A percentile compares a stretch with the other conserved stretches of the same genome.
These are phyloP conservation scores for Nothophytophthora sp. DNA, from an alignment of 352 stramenopile species.

Conservation along the genomic window DNA sequence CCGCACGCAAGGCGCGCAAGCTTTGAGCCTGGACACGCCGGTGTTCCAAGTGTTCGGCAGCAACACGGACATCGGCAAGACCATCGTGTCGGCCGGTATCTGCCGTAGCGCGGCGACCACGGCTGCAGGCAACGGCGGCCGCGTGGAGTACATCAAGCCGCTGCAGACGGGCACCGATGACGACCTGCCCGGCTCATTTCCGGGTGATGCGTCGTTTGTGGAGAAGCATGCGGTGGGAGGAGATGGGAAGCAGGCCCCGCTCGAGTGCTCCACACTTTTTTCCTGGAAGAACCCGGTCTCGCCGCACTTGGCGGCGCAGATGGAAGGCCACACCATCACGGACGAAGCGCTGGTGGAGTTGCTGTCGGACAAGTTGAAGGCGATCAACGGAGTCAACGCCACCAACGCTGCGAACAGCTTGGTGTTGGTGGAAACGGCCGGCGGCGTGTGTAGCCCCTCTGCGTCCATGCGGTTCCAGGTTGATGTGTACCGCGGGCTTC, in stretches of 20 bases:
- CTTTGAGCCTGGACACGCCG: constrained; percentile 60
- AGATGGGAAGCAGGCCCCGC: constrained; percentile 2
- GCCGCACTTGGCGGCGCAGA: constrained; percentile 90
- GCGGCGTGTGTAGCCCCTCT: constrained; percentile 92
- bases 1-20: constrained; percentile 50
- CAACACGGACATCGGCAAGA: constrained; percentile 99
- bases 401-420: constrained; percentile 41
- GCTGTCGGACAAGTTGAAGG: constrained; percentile 58
- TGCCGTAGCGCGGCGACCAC: constrained; percentile 65
- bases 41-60: constrained; percentile 95
- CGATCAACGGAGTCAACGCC: constrained; percentile 31
- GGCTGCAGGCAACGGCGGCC: constrained; percentile 7
- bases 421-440: constrained; percentile 94
- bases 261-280: constrained; percentile 90
- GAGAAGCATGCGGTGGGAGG: constrained; percentile 37
- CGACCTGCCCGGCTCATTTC: constrained; percentile 38
- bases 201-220: constrained; percentile 90
- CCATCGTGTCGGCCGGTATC: constrained; percentile 93
- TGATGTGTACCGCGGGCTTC: constrained; percentile 92
- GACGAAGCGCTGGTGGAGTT: constrained; percentile 86
- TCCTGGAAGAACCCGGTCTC: constrained; percentile 94
- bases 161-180: constrained; percentile 93
- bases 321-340: constrained; percentile 87
- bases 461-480: constrained; percentile 90
- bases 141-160: constrained; percentile 95